Conservation (phyloP, 2,329 filamentous ascomycete genomes). For the Didymella lethalis region DNA sequence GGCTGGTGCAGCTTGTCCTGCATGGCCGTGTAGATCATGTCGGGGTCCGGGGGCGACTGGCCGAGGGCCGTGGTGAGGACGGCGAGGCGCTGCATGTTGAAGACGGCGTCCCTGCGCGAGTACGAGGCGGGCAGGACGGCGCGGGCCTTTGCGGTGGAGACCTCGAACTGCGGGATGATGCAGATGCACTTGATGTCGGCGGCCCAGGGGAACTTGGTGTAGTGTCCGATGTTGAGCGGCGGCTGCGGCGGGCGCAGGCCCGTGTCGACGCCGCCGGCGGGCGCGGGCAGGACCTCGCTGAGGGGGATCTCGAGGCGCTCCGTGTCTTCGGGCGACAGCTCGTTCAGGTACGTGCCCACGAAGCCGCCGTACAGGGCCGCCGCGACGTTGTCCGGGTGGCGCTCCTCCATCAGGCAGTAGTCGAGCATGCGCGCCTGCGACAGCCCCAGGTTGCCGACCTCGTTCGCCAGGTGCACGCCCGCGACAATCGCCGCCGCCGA, state of each 20-base stretch:
- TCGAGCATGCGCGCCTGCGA: conserved; percentile 86
- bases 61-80: conserved; percentile 89
- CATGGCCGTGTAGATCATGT: conserved; percentile 97
- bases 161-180: conserved; percentile 95
- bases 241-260: conserved; percentile 85
- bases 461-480: conserved; percentile 90
- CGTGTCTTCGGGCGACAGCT: conserved; percentile 86
- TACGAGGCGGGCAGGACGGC: conserved; percentile 84
- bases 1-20: conserved; percentile 98
- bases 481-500: conserved; percentile 95
- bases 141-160: conserved; percentile 90
- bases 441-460: conserved; percentile 81
- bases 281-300: conserved; percentile 88
- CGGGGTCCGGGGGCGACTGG: conserved; percentile 86
- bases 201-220: conserved; percentile 94
- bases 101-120: conserved; percentile 83
- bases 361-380: conserved; percentile 96
- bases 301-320: conserved; percentile 92
- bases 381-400: conserved; percentile 69
- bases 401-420: conserved; percentile 93
- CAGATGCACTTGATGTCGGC: conserved; percentile 95
- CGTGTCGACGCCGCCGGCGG: conserved; percentile 90
- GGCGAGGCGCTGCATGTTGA: conserved; percentile 94
- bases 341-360: conserved; percentile 94
- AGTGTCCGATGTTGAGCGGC: conserved; percentile 92